Base-by-base conservation (phyloP, 805 yeast genomes). In the Barnettozyma pratensis region DNA sequence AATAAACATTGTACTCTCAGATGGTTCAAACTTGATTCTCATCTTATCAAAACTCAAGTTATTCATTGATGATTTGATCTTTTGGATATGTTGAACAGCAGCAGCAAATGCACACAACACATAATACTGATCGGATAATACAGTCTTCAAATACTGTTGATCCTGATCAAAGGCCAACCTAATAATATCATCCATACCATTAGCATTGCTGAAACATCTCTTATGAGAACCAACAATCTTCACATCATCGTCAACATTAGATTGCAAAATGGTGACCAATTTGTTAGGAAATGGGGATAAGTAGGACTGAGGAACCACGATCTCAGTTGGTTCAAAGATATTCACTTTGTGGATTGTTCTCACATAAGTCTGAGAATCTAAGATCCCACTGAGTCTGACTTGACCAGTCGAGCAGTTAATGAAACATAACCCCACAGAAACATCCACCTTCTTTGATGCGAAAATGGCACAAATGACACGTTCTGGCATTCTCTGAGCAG, bases 291-390 rank as follows among this genome's bases (percentile, higher is more conserved):
- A 40, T 1, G 71, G 71, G 0, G 48, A 32, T 2, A 63, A 14
- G 6, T 65, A 64, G 4, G 59, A 48, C 9, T 43, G 47, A 3
- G 77, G 72, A 6, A 73, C 43, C 8, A 72, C 47, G 5, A 74
- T 61, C 31, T 68, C 72, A 4, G 67, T 54, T 0, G 72, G 73
- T 9, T 59, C 55, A 41, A 59, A 60, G 1, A 73, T 58, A 19
- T 64, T 65, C 0, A 74, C 44, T 48, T 70, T 70, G 50, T 75
- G 74, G 7, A 75, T 56, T 0, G 77, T 71, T 41, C 77, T 59
- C 3, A 74, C 73, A 47, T 64, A 74, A 0, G 77, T 74, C 51
- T 70, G 77, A 0, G 79, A 69, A 53, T 75, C 80, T 19, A 66
- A 58, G 11, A 69, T 60, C 11, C 66, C 68, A 11, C 73, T 64